Conservation (phyloP, 768 basidiomycete genomes). For the Rhodosporidiobolus sp. region DNA sequence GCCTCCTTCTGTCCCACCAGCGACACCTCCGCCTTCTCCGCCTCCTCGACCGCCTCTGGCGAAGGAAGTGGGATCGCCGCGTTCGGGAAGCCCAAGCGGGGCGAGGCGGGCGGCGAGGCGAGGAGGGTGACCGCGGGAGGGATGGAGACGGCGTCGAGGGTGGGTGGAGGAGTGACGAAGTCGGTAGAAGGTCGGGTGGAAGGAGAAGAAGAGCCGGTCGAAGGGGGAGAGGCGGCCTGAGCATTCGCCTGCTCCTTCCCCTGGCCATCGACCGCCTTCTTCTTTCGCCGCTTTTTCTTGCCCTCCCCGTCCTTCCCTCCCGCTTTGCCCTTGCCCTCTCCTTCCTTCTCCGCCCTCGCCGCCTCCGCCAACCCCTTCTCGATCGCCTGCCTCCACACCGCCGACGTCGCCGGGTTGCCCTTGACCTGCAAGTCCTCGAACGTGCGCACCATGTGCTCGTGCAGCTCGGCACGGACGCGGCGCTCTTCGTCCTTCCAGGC, state of each 20-base stretch:
- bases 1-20: not conserved
- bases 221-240: not conserved
- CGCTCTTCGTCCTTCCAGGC: not conserved
- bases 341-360: not conserved
- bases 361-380: not conserved
- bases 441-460: not conserved
- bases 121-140: not conserved
- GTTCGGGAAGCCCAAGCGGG: not conserved
- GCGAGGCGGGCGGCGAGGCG: slow-evolving; percentile 4
- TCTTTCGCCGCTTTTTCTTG: not conserved
- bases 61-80: not conserved
- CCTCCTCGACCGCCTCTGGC: not conserved
- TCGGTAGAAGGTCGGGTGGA: not conserved
- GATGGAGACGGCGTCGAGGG: not conserved
- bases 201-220: not conserved
- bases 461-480: not conserved
- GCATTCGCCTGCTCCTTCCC: not conserved
- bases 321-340: not conserved
- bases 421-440: slow-evolving; percentile 31
- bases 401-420: slow-evolving; percentile 1
- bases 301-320: not conserved
- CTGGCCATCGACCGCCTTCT: not conserved
- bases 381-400: slow-evolving; percentile 18
- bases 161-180: no score
- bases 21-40: not conserved